Evolutionary conservation across 192 early-diverging fungal genomes (phyloP).

Genomic region (Geranomyces variabilis): DNA sequence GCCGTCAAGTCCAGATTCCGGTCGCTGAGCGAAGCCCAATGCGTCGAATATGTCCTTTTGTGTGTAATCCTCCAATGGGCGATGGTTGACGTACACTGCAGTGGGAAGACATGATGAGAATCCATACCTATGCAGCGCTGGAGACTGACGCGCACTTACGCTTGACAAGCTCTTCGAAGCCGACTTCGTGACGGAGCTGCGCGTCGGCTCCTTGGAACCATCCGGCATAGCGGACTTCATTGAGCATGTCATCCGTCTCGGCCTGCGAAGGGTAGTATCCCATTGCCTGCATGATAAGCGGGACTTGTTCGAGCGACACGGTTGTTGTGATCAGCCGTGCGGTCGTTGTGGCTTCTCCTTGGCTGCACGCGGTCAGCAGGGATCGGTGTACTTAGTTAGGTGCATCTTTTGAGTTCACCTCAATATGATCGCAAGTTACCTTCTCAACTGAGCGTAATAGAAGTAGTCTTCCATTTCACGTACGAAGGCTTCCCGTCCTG

Average conservation of each 20-base stretch:
- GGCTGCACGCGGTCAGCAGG: slow-evolving; percentile 30
- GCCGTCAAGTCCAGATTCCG: slow-evolving; percentile 39
- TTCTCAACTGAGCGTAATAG: slow-evolving; percentile 63
- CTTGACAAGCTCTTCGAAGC: slow-evolving; percentile 58
- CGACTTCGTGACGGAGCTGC: slow-evolving; percentile 41
- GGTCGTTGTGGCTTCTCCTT: slow-evolving; percentile 55
- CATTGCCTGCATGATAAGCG: slow-evolving; percentile 63
- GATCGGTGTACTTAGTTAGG: neutral
- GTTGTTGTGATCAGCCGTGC: slow-evolving; percentile 47
- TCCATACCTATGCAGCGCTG: neutral
- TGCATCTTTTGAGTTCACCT: neutral
- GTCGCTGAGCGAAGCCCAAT: slow-evolving; percentile 39
- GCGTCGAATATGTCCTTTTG: slow-evolving; percentile 48
- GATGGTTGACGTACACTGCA: slow-evolving; percentile 66
- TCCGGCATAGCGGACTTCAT: slow-evolving; percentile 57
- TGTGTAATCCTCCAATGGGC: slow-evolving; percentile 46
- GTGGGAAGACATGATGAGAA: neutral
- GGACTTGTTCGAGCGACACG: slow-evolving; percentile 49
- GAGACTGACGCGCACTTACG: slow-evolving; percentile 30
- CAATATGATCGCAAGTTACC: too few relatives aligned
- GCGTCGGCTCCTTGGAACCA: slow-evolving; percentile 35
- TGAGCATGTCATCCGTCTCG: slow-evolving; percentile 63
- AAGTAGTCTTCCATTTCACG: slow-evolving; percentile 70
- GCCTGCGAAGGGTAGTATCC: slow-evolving; percentile 58
- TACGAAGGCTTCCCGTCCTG: slow-evolving; percentile 40